Base-by-base conservation (phyloP, 148 eudicot genomes). In the Nyssa sinensis region DNA sequence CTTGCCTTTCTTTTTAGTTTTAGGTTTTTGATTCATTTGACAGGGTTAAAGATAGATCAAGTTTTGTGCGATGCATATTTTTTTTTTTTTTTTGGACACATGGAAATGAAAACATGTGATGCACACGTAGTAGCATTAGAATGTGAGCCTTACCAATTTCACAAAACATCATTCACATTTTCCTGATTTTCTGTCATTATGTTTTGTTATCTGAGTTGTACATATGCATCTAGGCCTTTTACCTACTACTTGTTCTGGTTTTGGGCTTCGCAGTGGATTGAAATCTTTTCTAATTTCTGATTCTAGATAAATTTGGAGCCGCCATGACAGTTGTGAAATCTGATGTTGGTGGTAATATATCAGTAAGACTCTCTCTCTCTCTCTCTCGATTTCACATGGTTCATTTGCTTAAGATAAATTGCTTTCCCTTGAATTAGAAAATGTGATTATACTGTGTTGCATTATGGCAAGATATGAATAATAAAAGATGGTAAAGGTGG, bases 241-340 rank as follows among this genome's bases (percentile, higher is more conserved):
- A 17, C 16, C 16, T 59, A 24, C 32, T 68, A 25, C 47, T 28
- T 47, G 14, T 28, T 25, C 1, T 14, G 61, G 4, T 34, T 53
- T 23, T 37, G 44, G 7, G 51, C n/a, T 69, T 14, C 14, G 35
- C 24, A 44, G 11, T 49, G 16, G 27, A 23, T 23, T 82, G 47
- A 59, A 28, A 27, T 19, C 37, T 67, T 70, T 28, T 67, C 19
- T 72, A 31, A 23, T 72, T 64, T 77, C 1, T 71, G 9, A 67
- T 84, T 71, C 9, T 67, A 95, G 98, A 95, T 69, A 92, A 90
- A 84, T 89, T 95, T 79, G 97, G 96, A 62, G 82, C 93, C 64
- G 88, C 97, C 24, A 90, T 94, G 96, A 62, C 87, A 17, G 78
- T 94, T n/a, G 97, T 95, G 72, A 95, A 92, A 84, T 84, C 86